Evolutionary conservation across 1,139 yeast genomes (phyloP), one percentile per base, ranked within the genome.

Genomic region (Blastobotrys serpentis): DNA sequence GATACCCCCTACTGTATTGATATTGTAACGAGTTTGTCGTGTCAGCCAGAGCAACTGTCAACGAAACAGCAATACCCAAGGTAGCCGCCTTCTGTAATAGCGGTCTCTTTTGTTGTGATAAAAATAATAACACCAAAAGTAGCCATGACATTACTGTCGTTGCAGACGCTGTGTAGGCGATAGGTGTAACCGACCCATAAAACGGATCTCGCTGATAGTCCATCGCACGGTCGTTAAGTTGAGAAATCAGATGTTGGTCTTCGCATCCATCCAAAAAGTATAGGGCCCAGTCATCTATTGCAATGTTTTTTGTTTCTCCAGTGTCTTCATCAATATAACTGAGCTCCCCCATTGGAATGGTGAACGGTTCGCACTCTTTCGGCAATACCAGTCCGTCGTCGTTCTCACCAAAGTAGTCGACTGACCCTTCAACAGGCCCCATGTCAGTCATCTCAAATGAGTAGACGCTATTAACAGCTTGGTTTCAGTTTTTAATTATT

Each of bases 1-100:
- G 77, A 1, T 90, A 94, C 2, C 69, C 67, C 11, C 47, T 52
- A 1, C 66, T 56, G 58, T 83, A 84, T 52, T 69, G 72, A 2
- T 33, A 6, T 25, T 62, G 51, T 7, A 67, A 59, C 8, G 56
- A 52, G 13, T 48, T 40, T 4, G 65, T 60, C 11, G 64, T 56
- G 22, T 55, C 55, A 3, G 61, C 56, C 32, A 64, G 56, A 14
- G 65, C 60, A 4, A 66, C 56, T 1, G 70, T 64, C 25, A 69
- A 54, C 8, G 68, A 52, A 1, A 61, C 57, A 1, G 70, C 66
- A 0, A 64, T 61, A 26, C 63, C 55, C 10, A 62, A 42, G 1
- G 67, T 54, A 1, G 70, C 65, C 13, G 67, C 46, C 38, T 59
- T 61, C 45, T 69, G 73, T 34, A 68, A 57, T 55, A 62, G 56